A percentile compares a stretch with the other conserved stretches of the same genome.
phyloP scores from a whole-genome alignment of 2,329 filamentous ascomycete genomes.

The Aspergillus intermedius region DNA sequence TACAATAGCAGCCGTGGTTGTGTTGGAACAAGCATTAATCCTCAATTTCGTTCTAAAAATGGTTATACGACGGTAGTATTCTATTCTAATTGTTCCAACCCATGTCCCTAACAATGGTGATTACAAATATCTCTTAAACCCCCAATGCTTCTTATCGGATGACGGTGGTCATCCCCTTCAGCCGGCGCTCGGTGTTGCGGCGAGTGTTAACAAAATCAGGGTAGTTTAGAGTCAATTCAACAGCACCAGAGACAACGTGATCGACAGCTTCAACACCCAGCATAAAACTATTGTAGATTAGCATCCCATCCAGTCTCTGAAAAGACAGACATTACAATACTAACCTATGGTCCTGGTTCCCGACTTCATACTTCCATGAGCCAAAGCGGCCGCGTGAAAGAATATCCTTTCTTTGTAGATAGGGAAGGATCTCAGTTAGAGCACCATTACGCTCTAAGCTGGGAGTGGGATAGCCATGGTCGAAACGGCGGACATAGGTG shows the following conservation, averaged over 20 bases:
- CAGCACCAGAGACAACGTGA: slow-evolving; percentile 78
- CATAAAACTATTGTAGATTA: slow-evolving; percentile 60
- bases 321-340: neutral
- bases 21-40: too few relatives aligned
- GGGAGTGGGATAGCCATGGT: slow-evolving; percentile 96
- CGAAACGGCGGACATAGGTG: slow-evolving; percentile 95
- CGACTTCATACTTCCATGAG: slow-evolving; percentile 95
- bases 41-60: too few relatives aligned
- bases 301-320: neutral
- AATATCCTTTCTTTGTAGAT: slow-evolving; percentile 85
- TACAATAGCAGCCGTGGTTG: too few relatives aligned
- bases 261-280: slow-evolving; percentile 89
- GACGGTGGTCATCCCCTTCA: slow-evolving; percentile 20
- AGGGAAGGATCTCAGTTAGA: slow-evolving; percentile 84
- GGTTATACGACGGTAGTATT: too few relatives aligned
- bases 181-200: slow-evolving; percentile 55
- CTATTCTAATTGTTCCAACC: too few relatives aligned
- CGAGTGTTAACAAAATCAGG: slow-evolving; percentile 85
- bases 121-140: too few relatives aligned
- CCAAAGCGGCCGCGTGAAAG: slow-evolving; percentile 95
- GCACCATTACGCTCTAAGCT: slow-evolving; percentile 91
- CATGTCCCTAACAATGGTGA: too few relatives aligned
- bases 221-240: slow-evolving; percentile 91
- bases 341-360: slow-evolving; percentile 85
- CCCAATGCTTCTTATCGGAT: neutral